Percentiles rank a stretch among this genome's conserved stretches.
Conservation (phyloP, 2,329 filamentous ascomycete species). For the Didymella exigua region DNA sequence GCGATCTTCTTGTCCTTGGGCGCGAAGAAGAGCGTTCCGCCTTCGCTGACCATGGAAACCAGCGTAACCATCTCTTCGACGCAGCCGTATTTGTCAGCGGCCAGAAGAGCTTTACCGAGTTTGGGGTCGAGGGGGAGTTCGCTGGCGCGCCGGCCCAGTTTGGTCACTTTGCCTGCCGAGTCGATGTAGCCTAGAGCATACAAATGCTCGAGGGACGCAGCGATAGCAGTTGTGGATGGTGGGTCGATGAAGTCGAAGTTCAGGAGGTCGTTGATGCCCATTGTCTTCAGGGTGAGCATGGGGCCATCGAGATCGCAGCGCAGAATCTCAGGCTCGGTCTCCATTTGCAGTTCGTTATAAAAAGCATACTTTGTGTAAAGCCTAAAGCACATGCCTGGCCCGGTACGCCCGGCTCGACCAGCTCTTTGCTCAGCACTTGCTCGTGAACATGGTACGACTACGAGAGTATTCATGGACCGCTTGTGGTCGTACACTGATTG, state of each 20-base stretch:
- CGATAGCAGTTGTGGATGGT: constrained; percentile 86
- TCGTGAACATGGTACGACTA: constrained; percentile 87
- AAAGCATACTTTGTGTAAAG: constrained; percentile 93
- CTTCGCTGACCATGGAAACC: constrained; percentile 91
- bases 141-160: constrained; percentile 89
- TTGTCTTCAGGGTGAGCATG: constrained; percentile 82
- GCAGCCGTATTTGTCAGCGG: constrained; percentile 87
- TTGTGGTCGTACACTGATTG: constrained; percentile 92
- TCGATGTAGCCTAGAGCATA: constrained; percentile 91
- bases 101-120: constrained; percentile 86
- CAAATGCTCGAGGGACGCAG: constrained; percentile 84
- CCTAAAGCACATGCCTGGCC: constrained; percentile 89
- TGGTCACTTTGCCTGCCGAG: constrained; percentile 85
- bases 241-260: constrained; percentile 97
- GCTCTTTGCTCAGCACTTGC: constrained; percentile 92
- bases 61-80: constrained; percentile 92
- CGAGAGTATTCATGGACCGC: constrained; percentile 89
- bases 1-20: constrained; percentile 98
- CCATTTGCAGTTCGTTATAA: constrained; percentile 93
- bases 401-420: constrained; percentile 89
- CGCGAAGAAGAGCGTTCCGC: constrained; percentile 87
- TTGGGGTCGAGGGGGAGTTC: constrained; percentile 94
- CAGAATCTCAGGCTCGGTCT: constrained; percentile 90
- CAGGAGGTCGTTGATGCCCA: constrained; percentile 90
- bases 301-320: constrained; percentile 85